phyloP scores from a whole-genome alignment of 257 asterid species.

The Solanum tarapatanum region DNA sequence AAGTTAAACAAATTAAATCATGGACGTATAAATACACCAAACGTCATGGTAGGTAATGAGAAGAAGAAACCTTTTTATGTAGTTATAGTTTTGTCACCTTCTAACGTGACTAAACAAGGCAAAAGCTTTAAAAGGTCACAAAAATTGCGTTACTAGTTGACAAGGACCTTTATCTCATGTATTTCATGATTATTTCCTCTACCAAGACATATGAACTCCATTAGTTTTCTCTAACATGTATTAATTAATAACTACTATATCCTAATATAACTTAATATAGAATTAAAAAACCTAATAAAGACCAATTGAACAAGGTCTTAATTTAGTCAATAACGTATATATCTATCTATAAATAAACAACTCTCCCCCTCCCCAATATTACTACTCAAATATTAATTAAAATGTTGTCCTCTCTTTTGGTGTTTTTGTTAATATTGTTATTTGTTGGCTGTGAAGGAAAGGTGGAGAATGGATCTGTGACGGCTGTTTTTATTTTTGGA shows the following conservation, averaged over 20 bases:
- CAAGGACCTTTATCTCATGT: neutral
- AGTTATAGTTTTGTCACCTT: neutral
- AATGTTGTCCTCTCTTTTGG: neutral
- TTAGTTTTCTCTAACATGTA: neutral
- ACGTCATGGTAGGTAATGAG: neutral
- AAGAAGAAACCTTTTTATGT: neutral
- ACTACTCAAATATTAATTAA: neutral
- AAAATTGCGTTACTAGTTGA: neutral
- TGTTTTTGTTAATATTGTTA: neutral
- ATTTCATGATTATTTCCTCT: neutral
- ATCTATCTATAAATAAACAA: neutral
- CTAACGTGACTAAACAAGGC: neutral
- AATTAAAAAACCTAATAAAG: neutral
- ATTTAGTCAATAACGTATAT: neutral
- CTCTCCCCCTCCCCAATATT: neutral
- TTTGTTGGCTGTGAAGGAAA: slow-evolving; percentile 1
- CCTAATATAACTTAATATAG: neutral
- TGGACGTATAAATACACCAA: too few species aligned
- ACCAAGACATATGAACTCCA: neutral
- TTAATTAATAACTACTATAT: neutral
- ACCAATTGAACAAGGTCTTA: neutral
- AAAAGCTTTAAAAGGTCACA: neutral
- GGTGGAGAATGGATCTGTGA: slow-evolving; percentile 10
- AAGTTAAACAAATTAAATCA: too few species aligned
- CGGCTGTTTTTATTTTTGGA: slow-evolving; percentile 45